Percentiles rank a stretch among this genome's conserved stretches.
phyloP scores from a whole-genome alignment of 2,329 filamentous ascomycete genomes.

The Pseudogymnoascus sp. region DNA sequence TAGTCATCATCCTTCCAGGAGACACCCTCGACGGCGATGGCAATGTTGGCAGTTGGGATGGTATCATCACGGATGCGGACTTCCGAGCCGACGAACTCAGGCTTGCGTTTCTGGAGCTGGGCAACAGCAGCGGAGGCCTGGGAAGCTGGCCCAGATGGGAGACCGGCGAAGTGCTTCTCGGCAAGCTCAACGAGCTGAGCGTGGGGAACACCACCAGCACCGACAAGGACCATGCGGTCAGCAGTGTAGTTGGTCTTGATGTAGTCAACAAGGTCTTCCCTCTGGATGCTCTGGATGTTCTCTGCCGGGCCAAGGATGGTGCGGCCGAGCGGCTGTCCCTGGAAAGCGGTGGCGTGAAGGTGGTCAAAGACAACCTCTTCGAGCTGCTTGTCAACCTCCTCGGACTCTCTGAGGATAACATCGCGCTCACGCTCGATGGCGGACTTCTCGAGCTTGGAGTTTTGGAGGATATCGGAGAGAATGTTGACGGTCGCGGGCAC shows the following conservation, averaged over 20 bases:
- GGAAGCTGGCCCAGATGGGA: constrained; percentile 69
- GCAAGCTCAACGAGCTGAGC: constrained; percentile 89
- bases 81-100: constrained; percentile 94
- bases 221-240: constrained; percentile 98
- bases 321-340: constrained; percentile 89
- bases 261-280: constrained; percentile 84
- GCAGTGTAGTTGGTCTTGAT: constrained; percentile 99
- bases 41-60: constrained; percentile 92
- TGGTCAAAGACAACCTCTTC: constrained; percentile 99
- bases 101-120: constrained; percentile 65
- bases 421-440: constrained; percentile 97
- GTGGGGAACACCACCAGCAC: constrained; percentile 88
- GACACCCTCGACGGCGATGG: constrained; percentile 96
- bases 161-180: constrained; percentile 83
- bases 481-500: constrained; percentile 96
- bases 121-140: constrained; percentile 63
- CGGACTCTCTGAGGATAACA: constrained; percentile 96
- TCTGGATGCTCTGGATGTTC: constrained; percentile 95
- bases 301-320: constrained; percentile 96
- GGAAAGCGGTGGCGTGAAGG: constrained; percentile 95
- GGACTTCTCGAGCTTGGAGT: constrained; percentile 90
- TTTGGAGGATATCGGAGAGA: constrained; percentile 96
- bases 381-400: constrained; percentile 99
- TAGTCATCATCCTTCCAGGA: constrained; percentile 99
- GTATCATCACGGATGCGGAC: constrained; percentile 93